Conservation (phyloP, 305 asterid species). For the Fraxinus albicans region DNA sequence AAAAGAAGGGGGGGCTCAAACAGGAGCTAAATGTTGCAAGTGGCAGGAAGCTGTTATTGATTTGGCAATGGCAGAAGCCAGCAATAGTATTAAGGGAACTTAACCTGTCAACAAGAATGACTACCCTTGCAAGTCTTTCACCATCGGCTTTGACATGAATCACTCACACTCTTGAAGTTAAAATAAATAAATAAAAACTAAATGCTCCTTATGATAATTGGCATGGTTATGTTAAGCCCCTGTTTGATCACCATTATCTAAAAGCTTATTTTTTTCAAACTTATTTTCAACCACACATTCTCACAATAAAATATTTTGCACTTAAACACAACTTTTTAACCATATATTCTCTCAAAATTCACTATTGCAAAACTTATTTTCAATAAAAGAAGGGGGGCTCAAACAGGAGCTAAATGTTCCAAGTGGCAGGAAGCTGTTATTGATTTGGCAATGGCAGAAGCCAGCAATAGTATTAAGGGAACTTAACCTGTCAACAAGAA, state of each 20-base stretch:
- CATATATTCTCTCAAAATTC: too few relatives aligned
- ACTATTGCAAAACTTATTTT: too few relatives aligned
- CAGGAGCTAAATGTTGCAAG: background rate
- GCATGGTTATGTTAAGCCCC: background rate
- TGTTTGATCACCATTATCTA: too few relatives aligned
- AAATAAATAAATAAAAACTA: background rate
- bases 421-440: background rate
- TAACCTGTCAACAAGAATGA: background rate
- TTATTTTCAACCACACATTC: too few relatives aligned
- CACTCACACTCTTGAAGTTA: too few relatives aligned
- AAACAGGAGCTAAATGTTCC: background rate
- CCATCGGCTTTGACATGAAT: too few relatives aligned
- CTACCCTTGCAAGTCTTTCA: background rate
- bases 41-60: background rate
- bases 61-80: background rate
- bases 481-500: background rate
- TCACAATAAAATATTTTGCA: too few relatives aligned
- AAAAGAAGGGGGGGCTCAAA: too few relatives aligned
- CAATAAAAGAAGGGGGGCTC: too few relatives aligned
- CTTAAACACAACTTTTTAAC: too few relatives aligned
- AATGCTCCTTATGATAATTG: background rate
- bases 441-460: background rate
- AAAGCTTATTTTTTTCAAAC: too few relatives aligned
- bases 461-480: background rate
- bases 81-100: background rate